Evolutionary conservation across 73 alveolate genomes (phyloP).

Genomic region (Paramecium primaurelia): DNA sequence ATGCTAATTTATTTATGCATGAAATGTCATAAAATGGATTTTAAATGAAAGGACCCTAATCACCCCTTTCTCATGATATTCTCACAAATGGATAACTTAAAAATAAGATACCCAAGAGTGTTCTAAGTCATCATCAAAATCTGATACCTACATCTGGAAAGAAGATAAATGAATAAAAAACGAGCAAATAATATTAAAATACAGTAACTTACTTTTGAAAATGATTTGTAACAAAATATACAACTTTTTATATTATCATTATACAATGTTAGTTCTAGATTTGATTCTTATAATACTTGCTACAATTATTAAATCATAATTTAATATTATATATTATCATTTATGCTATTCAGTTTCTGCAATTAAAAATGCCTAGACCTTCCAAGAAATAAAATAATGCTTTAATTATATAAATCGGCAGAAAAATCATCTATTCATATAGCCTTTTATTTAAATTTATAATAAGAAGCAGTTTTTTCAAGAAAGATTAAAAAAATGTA

Average conservation of each 20-base stretch:
- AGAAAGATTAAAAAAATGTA: too few relatives aligned
- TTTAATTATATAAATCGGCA: too few relatives aligned
- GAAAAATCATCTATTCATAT: too few relatives aligned
- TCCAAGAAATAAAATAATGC: too few relatives aligned
- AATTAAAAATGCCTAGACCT: too few relatives aligned
- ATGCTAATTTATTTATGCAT: constrained; percentile 12
- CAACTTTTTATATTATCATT: background rate
- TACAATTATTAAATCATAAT: background rate
- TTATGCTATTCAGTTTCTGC: background rate
- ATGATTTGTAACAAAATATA: background rate
- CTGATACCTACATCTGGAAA: background rate
- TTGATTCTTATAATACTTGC: background rate
- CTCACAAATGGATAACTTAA: background rate
- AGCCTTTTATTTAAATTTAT: too few relatives aligned
- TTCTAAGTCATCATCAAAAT: constrained; percentile 1
- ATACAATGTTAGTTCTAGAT: background rate
- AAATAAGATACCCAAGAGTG: background rate
- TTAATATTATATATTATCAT: background rate
- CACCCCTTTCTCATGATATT: background rate
- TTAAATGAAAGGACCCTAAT: background rate
- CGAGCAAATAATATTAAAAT: background rate
- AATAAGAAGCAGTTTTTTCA: too few relatives aligned
- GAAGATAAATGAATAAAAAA: background rate
- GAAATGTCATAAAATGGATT: background rate
- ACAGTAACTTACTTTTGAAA: background rate